Evolutionary conservation across 768 basidiomycete genomes (phyloP).

Genomic region (Serpula lacrymans): DNA sequence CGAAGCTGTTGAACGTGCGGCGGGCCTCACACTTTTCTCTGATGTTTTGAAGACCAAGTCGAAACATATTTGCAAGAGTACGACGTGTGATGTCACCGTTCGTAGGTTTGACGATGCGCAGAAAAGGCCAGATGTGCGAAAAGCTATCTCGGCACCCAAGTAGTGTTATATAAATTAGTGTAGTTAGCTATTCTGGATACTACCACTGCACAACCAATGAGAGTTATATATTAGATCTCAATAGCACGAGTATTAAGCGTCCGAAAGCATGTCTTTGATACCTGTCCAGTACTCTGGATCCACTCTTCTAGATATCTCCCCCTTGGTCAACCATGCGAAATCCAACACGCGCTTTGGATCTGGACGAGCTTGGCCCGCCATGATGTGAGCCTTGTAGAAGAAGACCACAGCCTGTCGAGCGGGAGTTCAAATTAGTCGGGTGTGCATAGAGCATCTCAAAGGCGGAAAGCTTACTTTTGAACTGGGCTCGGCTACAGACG

Average conservation of each 20-base stretch:
- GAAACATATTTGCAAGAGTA: slow-evolving; percentile 84
- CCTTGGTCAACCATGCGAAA: slow-evolving; percentile 93
- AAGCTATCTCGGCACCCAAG: slow-evolving; percentile 47
- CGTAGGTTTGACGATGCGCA: slow-evolving; percentile 89
- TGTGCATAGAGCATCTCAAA: neutral
- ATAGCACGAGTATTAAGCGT: slow-evolving; percentile 37
- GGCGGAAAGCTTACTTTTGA: slow-evolving; percentile 34
- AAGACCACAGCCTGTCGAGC: slow-evolving; percentile 64
- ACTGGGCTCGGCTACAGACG: slow-evolving; percentile 23
- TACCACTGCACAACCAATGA: slow-evolving; percentile 2
- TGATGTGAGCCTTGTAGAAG: slow-evolving; percentile 92
- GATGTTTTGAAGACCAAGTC: slow-evolving; percentile 69
- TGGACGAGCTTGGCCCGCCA: slow-evolving; percentile 79
- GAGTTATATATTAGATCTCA: slow-evolving; percentile 7
- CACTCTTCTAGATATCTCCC: slow-evolving; percentile 78
- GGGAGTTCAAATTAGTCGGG: slow-evolving; percentile 4
- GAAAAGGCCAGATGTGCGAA: slow-evolving; percentile 55
- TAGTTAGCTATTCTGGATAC: slow-evolving; percentile 1
- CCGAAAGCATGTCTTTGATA: slow-evolving; percentile 79
- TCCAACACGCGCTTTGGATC: slow-evolving; percentile 53
- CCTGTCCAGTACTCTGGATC: slow-evolving; percentile 69
- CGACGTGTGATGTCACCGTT: slow-evolving; percentile 85
- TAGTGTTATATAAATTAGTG: slow-evolving; percentile 4
- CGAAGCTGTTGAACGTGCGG: slow-evolving; percentile 86
- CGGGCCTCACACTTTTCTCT: slow-evolving; percentile 86